Base-by-base conservation (phyloP, 2,329 filamentous ascomycete genomes). In the Canariomyces notabilis region DNA sequence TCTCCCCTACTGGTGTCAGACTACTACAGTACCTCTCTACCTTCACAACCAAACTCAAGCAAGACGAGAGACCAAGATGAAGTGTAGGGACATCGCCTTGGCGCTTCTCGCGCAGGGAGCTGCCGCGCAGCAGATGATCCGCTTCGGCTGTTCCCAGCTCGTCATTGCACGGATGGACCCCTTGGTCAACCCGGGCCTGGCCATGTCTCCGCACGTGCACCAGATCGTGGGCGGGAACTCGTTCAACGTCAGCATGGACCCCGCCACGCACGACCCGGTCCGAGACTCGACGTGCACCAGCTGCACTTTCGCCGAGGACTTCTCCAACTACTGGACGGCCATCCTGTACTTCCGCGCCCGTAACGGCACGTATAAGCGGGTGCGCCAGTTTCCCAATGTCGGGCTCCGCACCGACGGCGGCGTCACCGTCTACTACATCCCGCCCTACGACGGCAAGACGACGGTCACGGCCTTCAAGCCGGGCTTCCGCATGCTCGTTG, bases 401-500 rank as follows among this genome's bases (percentile, higher is more conserved):
- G 54, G 51, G 11, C 49, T 57, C 4, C 45, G 54, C 2, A 49
- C 51, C 20, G 54, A 57, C 21, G 57, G 56, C 2, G 58, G 58
- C n/a, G 49, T 59, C 14, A 59, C 58, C 2, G 48, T 59, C n/a
- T 59, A 60, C 35, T 60, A 59, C 39, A 57, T 57, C 16, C 54
- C 57, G 31, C 53, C 55, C 0, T 61, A 64, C 50, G 57, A 60
- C 38, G 58, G 58, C 9, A 58, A 58, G 36, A 57, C 61, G 31
- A 67, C 66, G 44, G 69, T 71, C n/a, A 70, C 67, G 0, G 64
- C 66, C 3, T 70, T 70, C 59, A 66, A 66, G 51, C 63, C 67
- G n/a, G 67, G 68, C 16, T 72, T 72, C 60, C 63, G 68, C 31
- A 71, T 71, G 68, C 64, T 67, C 1, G 61, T 70, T 5, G 68